These are phyloP conservation scores for Cardamine chenopodiifolia DNA, from an alignment of 345 rosid genomes.

Conservation along the genomic window DNA sequence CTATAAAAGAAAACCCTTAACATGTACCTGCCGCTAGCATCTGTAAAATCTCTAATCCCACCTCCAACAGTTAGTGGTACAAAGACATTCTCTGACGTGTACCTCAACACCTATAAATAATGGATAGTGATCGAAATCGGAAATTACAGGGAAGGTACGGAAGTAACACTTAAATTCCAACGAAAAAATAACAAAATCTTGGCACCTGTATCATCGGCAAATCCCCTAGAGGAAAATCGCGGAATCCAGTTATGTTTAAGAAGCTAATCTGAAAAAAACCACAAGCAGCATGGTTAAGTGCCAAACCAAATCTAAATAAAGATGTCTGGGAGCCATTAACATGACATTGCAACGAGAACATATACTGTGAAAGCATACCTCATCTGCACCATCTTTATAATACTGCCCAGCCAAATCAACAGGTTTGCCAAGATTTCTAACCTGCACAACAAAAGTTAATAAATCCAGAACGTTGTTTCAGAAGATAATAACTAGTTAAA, in stretches of 20 bases:
- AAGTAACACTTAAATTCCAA: conserved; percentile 1
- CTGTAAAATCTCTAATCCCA: conserved; percentile 95
- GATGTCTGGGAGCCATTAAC: conserved; percentile 5
- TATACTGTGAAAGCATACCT: conserved; percentile 53
- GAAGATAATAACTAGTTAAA: not conserved
- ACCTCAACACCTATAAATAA: conserved; percentile 74
- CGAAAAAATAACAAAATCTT: conserved; percentile 4
- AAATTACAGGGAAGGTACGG: not conserved
- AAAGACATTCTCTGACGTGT: conserved; percentile 91
- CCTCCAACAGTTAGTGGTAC: conserved; percentile 99
- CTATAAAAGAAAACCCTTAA: conserved; percentile 8
- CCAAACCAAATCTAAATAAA: conserved; percentile 20
- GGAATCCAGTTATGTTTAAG: conserved; percentile 91
- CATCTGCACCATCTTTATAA: conserved; percentile 94
- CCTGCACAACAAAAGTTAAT: conserved; percentile 49
- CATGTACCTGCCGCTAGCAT: conserved; percentile 88
- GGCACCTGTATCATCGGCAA: conserved; percentile 95
- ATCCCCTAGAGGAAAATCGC: conserved; percentile 93
- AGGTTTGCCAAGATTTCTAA: conserved; percentile 97
- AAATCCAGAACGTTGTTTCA: not conserved
- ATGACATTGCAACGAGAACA: conserved; percentile 1
- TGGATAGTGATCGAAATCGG: conserved; percentile 12
- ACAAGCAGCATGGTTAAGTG: conserved; percentile 23
- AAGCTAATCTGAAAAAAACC: conserved; percentile 78
- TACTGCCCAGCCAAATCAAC: conserved; percentile 91